Percentiles rank a stretch among this genome's conserved stretches.
Evolutionary conservation across 768 basidiomycete species (phyloP).

Genomic region (Symmetrospora coprosmae): DNA sequence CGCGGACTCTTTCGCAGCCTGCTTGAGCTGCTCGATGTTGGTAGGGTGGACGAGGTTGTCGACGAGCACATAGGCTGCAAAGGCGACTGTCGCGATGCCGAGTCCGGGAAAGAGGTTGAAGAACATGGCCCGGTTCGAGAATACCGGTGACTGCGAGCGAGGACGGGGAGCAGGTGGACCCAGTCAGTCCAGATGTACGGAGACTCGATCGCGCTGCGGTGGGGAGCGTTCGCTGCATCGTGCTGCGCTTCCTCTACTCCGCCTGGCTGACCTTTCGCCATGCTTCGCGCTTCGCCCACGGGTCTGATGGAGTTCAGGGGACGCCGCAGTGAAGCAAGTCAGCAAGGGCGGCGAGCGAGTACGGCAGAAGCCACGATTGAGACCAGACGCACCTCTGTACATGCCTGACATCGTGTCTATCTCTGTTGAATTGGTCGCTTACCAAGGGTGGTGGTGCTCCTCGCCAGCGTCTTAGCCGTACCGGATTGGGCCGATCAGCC

Average conservation of each 20-base stretch:
- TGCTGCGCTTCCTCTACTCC: background rate
- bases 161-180: background rate
- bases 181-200: too few relatives aligned
- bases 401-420: too few relatives aligned
- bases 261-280: conserved; percentile 28
- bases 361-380: background rate
- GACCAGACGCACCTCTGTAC: conserved; percentile 12
- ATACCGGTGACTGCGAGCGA: conserved; percentile 18
- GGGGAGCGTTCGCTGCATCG: conserved; percentile 59
- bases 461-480: too few relatives aligned
- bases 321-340: background rate
- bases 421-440: too few relatives aligned
- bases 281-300: conserved; percentile 31
- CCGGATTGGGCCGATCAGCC: too few relatives aligned
- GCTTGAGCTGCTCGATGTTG: conserved; percentile 22
- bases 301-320: conserved; percentile 8
- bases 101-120: conserved; percentile 84
- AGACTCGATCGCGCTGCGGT: too few relatives aligned
- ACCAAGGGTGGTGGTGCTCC: too few relatives aligned
- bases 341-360: background rate
- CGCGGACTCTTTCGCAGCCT: background rate
- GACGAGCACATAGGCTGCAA: conserved; percentile 73
- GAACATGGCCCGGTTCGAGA: conserved; percentile 48
- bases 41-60: conserved; percentile 46
- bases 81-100: conserved; percentile 79